Percentiles rank a stretch among this genome's conserved stretches.
Evolutionary conservation across 257 asterid species (phyloP).

Genomic region (Salvia hispanica): DNA sequence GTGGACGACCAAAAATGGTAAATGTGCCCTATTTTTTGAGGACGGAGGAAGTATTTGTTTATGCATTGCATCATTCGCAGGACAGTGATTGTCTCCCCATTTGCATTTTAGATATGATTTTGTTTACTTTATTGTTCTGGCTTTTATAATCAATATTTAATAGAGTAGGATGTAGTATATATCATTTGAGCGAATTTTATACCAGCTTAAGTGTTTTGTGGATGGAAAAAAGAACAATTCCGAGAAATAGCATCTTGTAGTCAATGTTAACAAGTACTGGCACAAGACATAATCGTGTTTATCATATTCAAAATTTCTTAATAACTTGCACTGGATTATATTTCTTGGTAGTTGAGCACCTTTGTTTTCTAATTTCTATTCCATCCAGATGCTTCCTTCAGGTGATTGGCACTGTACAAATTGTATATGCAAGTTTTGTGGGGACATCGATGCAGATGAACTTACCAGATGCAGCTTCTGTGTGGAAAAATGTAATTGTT

Average conservation of each 20-base stretch:
- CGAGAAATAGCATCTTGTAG: conserved; percentile 7
- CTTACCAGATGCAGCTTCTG: conserved; percentile 67
- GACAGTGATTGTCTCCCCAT: conserved; percentile 11
- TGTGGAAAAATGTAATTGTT: conserved; percentile 71
- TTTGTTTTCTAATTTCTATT: conserved; percentile 4
- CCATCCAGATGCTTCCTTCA: conserved; percentile 69
- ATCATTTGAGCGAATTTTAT: not conserved
- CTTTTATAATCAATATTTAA: not conserved
- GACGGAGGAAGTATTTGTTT: too few species aligned
- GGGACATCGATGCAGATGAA: conserved; percentile 44
- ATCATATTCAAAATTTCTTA: not conserved
- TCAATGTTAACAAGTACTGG: conserved; percentile 4
- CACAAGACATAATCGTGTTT: conserved; percentile 4
- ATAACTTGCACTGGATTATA: conserved; percentile 12
- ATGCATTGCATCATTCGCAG: conserved; percentile 22
- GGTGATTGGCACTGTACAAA: conserved; percentile 98
- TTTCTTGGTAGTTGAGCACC: conserved; percentile 21
- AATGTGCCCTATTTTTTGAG: too few species aligned
- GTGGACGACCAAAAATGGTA: too few species aligned
- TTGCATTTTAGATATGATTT: conserved; percentile 7
- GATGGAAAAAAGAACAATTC: not conserved
- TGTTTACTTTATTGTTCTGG: conserved; percentile 1
- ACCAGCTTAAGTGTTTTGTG: not conserved
- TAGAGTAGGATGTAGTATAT: not conserved
- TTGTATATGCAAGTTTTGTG: conserved; percentile 82